phyloP scores from a whole-genome alignment of 2,329 filamentous ascomycete species.

The Venturia effusa region DNA sequence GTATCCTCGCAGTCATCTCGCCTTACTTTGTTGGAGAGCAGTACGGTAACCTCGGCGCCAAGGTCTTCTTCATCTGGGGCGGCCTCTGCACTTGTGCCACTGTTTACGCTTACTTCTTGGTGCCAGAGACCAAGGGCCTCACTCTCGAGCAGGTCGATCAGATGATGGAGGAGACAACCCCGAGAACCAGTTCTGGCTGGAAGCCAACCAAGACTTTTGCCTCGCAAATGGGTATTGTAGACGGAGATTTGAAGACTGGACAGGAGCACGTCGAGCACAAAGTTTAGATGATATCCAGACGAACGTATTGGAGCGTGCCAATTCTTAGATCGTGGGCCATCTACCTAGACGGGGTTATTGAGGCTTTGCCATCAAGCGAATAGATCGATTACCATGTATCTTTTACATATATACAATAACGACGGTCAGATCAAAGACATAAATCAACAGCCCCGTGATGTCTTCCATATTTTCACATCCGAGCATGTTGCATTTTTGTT shows the following conservation, averaged over 20 bases:
- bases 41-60: conserved; percentile 41
- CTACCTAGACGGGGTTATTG: not conserved
- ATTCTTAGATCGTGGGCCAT: not conserved
- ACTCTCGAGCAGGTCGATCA: conserved; percentile 33
- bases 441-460: too few species aligned
- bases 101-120: conserved; percentile 38
- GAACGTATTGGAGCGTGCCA: not conserved
- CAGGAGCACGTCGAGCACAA: not conserved
- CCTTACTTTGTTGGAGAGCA: conserved; percentile 57
- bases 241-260: conserved; percentile 8
- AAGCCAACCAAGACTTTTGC: conserved; percentile 61
- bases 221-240: conserved; percentile 22
- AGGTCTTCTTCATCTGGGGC: conserved; percentile 39
- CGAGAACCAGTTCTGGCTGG: conserved; percentile 68
- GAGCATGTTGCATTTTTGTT: too few species aligned
- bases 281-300: not conserved
- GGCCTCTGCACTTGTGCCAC: conserved; percentile 30
- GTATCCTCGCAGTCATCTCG: conserved; percentile 54
- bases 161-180: conserved; percentile 81
- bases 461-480: too few species aligned
- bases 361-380: not conserved
- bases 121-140: conserved; percentile 29
- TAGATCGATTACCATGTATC: not conserved
- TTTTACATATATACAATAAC: not conserved
- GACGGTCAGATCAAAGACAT: too few species aligned